Base-by-base conservation (phyloP, 2,329 filamentous ascomycete species). In the Seiridium unicorne region DNA sequence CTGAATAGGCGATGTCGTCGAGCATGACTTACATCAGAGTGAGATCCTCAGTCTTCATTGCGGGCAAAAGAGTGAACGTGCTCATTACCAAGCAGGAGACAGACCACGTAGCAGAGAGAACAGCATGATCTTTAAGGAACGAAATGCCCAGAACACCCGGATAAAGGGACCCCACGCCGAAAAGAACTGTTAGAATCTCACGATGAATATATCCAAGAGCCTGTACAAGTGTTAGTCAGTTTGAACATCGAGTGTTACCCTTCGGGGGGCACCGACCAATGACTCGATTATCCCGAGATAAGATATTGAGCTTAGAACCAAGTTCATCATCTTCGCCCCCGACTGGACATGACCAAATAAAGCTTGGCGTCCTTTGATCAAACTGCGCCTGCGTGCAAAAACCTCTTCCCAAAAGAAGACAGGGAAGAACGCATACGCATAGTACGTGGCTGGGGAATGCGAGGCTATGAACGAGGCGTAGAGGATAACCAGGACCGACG, bases 401-500 rank as follows among this genome's bases (percentile, higher is more conserved):
- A 97, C 91, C 70, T 97, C 93, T 74, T 97, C 94, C 95, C 95
- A 99, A 77, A 99, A 98, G 60, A 92, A 84, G 2, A 97, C 88
- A 0, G 95, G 95, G 74, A 99, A 99, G 67, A 96, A 85, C 0
- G 89, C 91, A 72, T 99, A 99, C 2, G 87, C 85, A 70, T 98
- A 99, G 74, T 99, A 99, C 2, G 91, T 89, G 60, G 81, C 72
- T 0, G 94, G 90, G 1, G 93, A 97, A 49, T 87, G 84, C 51
- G 96, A 94, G 60, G 92, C 80, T 61, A 90, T 79, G 59, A 99
- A 90, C 0, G 92, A 87, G 5, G 92, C 89, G 69, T 90, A 97
- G 10, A 98, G 75, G 1, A 81, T 81, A 32, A 90, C 83, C n/a
- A 96, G 81, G 4, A 90, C 72, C 0, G 93, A 92, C 0, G 89